Conservation (phyloP, 306 rosid species). For the Cicer chorassanicum region DNA sequence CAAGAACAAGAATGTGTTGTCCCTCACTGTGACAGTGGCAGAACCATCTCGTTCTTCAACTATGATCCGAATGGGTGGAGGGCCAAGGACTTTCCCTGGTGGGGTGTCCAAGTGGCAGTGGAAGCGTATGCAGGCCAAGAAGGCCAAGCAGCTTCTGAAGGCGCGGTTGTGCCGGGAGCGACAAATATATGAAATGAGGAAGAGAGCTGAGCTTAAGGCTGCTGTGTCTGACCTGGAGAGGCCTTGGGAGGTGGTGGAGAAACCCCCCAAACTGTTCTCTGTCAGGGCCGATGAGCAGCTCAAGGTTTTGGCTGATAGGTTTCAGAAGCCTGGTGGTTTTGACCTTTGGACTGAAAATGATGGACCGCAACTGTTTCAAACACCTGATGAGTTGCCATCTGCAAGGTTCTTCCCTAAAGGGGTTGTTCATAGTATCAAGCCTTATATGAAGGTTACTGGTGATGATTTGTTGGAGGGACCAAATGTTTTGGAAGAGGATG, state of each 20-base stretch:
- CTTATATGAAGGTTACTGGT: conserved; percentile 56
- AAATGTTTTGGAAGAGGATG: conserved; percentile 30
- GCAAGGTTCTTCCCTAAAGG: conserved; percentile 95
- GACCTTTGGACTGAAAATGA: conserved; percentile 84
- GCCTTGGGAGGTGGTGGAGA: conserved; percentile 91
- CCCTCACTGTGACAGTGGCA: not conserved
- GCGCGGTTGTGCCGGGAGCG: conserved; percentile 85
- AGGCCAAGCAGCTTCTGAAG: conserved; percentile 83
- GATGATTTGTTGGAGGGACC: conserved; percentile 46
- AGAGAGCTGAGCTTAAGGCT: conserved; percentile 87
- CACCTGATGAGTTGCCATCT: conserved; percentile 82
- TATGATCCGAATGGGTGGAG: conserved; percentile 97
- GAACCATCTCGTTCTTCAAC: not conserved
- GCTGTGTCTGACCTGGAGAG: conserved; percentile 89
- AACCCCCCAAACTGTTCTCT: conserved; percentile 72
- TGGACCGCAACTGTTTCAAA: conserved; percentile 79
- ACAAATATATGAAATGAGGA: conserved; percentile 96
- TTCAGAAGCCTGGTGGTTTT: conserved; percentile 89
- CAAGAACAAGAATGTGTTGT: conserved; percentile 18
- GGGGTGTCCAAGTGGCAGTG: conserved; percentile 98
- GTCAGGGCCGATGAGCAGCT: conserved; percentile 84
- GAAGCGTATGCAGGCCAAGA: conserved; percentile 94
- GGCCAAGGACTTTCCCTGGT: conserved; percentile 89
- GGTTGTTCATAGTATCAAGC: conserved; percentile 84
- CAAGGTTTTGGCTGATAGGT: conserved; percentile 91